Evolutionary conservation across 2,329 filamentous ascomycete genomes (phyloP), one percentile per base, ranked within the genome.

Genomic region (Thielaviopsis ethacetica): DNA sequence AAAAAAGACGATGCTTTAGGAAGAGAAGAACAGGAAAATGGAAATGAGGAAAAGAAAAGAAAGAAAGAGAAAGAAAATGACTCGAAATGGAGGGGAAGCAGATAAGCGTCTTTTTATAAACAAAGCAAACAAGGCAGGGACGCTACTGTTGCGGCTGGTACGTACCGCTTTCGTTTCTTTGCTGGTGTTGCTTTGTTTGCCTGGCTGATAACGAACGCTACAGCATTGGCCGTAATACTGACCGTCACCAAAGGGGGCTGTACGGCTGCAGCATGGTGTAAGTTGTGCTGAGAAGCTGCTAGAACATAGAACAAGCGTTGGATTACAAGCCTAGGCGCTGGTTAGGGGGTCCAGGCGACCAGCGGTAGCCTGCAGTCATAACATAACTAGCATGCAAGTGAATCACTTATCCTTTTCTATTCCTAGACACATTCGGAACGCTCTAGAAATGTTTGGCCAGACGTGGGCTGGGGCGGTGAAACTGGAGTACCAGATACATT

Each of bases 11-110:
- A 38, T 49, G 17, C 9, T n/a, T n/a, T 24, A 56, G 22, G 9
- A 54, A 59, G 52, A 38, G 59, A 58, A 34, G 61, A 60, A 58
- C 56, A 51, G 59, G 56, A 58, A 59, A 56, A 59, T 59, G 38
- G 15, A 55, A 59, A 60, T 59, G 58, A 62, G 58, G 54, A 62
- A 61, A 62, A 55, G 50, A 54, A 9, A 58, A 17, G 6, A 22
- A n/a, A 27, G 57, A 54, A 60, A 59, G 61, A 59, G 59, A 61
- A 61, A 55, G 63, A 60, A 62, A 65, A 62, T 64, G 62, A 64
- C 63, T 58, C 57, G 62, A 65, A 63, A 64, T 70, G 67, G 66
- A 69, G 69, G 61, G 59, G 63, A 62, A 62, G 58, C 62, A 58
- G 59, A 61, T 49, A 63, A 61, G 61, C 13, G 1, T 19, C 41